Evolutionary conservation across 257 asterid genomes (phyloP).

Genomic region (Ehretia macrophylla): DNA sequence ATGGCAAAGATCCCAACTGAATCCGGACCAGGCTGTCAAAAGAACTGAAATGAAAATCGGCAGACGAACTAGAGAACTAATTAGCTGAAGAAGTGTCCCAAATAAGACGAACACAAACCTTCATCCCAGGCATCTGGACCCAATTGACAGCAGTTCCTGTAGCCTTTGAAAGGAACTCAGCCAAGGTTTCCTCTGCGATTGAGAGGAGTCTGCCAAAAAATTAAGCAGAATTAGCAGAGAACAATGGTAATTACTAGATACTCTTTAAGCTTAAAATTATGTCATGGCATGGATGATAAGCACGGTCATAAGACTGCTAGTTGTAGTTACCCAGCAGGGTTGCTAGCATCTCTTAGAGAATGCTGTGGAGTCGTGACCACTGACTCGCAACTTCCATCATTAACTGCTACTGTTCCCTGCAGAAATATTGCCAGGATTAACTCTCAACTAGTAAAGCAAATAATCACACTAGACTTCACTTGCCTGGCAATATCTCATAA

Average conservation of each 20-base stretch:
- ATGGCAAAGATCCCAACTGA: conserved; percentile 99
- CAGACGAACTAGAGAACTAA: too few relatives aligned
- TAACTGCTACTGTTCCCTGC: conserved; percentile 48
- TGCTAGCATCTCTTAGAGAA: conserved; percentile 75
- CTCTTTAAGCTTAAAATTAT: too few relatives aligned
- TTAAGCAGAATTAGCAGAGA: conserved; percentile 3
- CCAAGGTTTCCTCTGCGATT: conserved; percentile 96
- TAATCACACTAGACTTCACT: too few relatives aligned
- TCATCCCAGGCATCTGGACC: conserved; percentile 99
- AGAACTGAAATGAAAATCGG: conserved; percentile 4
- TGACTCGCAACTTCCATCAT: conserved; percentile 84
- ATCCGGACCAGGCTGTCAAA: conserved; percentile 99
- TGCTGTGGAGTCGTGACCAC: conserved; percentile 85
- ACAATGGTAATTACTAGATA: too few relatives aligned
- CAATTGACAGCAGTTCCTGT: conserved; percentile 99
- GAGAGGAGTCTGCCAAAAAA: conserved; percentile 73
- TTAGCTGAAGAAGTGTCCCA: not conserved
- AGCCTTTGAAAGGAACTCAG: conserved; percentile 99
- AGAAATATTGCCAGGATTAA: not conserved
- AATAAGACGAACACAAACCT: conserved; percentile 39
- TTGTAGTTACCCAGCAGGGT: conserved; percentile 89
- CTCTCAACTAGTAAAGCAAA: too few relatives aligned
- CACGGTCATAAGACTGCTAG: not conserved
- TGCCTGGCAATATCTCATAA: too few relatives aligned
- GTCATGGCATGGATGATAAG: too few relatives aligned